Evolutionary conservation across 164 flowering plant species (phyloP).

Genomic region (Liriodendron chinense): DNA sequence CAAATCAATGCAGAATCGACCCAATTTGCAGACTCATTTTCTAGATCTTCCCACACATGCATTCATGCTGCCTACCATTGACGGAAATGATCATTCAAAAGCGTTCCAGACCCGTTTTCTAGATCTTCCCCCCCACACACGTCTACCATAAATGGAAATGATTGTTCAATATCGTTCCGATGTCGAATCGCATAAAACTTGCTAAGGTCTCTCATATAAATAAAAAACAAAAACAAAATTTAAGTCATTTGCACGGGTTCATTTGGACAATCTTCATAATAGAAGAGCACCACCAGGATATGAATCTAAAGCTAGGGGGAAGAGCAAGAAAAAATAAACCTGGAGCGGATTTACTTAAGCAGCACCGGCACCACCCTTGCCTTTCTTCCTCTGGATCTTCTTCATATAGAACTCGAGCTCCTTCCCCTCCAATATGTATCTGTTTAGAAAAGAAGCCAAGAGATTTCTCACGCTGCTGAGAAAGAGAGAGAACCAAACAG

Average conservation of each 20-base stretch:
- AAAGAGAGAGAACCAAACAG: neutral
- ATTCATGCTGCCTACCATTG: too few species aligned
- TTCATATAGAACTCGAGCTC: slow-evolving; percentile 22
- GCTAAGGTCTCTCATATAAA: neutral
- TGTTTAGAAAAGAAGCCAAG: neutral
- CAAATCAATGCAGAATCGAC: too few species aligned
- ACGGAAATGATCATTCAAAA: too few species aligned
- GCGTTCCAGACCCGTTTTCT: too few species aligned
- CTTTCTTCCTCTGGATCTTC: slow-evolving; percentile 25
- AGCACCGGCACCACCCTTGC: slow-evolving; percentile 19
- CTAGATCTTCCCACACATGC: too few species aligned
- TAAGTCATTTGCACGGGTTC: neutral
- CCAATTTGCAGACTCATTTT: too few species aligned
- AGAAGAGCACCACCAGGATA: neutral
- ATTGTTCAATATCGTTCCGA: too few species aligned
- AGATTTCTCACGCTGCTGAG: neutral
- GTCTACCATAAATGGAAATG: too few species aligned
- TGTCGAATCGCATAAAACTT: too few species aligned
- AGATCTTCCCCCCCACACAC: too few species aligned
- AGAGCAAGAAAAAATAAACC: neutral
- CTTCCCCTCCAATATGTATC: slow-evolving; percentile 20
- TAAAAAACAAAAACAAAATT: neutral
- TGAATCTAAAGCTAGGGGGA: neutral
- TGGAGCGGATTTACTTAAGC: neutral
- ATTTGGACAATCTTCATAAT: neutral